Conservation (phyloP, 1,284 basidiomycete species). For the Mycena sp. region DNA sequence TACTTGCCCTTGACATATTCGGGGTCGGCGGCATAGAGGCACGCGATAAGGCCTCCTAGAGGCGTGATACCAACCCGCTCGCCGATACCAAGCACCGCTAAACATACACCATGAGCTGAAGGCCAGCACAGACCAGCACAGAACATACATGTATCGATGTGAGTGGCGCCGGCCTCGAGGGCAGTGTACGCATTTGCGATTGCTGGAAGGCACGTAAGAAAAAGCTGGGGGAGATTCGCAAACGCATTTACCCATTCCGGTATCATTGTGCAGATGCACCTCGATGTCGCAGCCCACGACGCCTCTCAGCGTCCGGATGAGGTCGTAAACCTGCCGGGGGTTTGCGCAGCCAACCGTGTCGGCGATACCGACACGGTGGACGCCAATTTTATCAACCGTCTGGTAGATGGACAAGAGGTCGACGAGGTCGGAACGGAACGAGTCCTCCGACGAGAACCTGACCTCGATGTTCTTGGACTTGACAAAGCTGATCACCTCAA, state of each 20-base stretch:
- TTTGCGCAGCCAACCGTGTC: constrained; percentile 99
- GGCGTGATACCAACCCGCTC: constrained; percentile 99
- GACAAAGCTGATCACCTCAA: constrained; percentile 99
- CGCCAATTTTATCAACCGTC: constrained; percentile 99
- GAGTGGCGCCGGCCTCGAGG: constrained; percentile 98
- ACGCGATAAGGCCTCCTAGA: constrained; percentile 96
- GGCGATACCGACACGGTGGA: constrained; percentile 98
- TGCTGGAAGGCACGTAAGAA: constrained; percentile 56
- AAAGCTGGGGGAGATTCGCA: constrained; percentile 16
- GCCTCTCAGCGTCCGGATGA: constrained; percentile 95
- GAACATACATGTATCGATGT: constrained; percentile 92
- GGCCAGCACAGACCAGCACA: background rate
- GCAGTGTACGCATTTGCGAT: constrained; percentile 99
- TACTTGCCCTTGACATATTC: constrained; percentile 99
- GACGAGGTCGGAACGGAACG: constrained; percentile 99
- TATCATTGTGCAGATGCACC: constrained; percentile 99
- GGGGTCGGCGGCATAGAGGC: constrained; percentile 95
- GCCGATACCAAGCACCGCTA: constrained; percentile 93
- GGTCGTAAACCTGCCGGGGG: constrained; percentile 98
- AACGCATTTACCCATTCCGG: constrained; percentile 78
- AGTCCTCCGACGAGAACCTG: constrained; percentile 99
- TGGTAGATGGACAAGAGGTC: constrained; percentile 99
- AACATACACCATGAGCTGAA: background rate
- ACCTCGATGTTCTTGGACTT: constrained; percentile 99
- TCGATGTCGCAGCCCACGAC: constrained; percentile 98